A percentile compares a stretch with the other conserved stretches of the same genome.
Evolutionary conservation across 1,284 basidiomycete genomes (phyloP).

Genomic region (Jaminaea rosea): DNA sequence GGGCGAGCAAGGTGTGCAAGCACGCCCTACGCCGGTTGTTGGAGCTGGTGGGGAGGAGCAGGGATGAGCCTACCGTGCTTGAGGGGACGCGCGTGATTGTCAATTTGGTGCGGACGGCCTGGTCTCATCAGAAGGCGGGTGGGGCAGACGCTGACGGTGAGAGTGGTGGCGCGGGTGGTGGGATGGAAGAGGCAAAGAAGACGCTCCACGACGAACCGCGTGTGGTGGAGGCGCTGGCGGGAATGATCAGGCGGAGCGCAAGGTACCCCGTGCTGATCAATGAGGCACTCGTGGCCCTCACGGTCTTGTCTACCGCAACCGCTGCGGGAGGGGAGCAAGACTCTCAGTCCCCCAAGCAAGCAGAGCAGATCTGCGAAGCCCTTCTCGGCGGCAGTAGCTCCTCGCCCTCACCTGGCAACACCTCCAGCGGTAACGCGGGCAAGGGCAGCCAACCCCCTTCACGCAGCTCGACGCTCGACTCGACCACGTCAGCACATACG

Average conservation of each 20-base stretch:
- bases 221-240: slow-evolving; percentile 54
- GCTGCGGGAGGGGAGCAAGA: no score
- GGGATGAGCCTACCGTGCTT: slow-evolving; percentile 71
- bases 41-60: slow-evolving; percentile 65
- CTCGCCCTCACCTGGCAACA: background rate
- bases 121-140: slow-evolving; percentile 11
- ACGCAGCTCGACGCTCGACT: background rate
- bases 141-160: background rate
- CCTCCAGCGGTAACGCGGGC: background rate
- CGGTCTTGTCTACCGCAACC: slow-evolving; percentile 65
- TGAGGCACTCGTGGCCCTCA: slow-evolving; percentile 76
- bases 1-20: slow-evolving; percentile 47
- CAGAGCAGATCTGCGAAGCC: slow-evolving; percentile 39
- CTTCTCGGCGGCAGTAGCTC: background rate
- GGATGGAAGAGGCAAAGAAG: background rate
- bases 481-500: background rate
- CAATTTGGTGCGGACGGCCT: slow-evolving; percentile 56
- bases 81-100: slow-evolving; percentile 81
- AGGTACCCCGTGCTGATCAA: slow-evolving; percentile 78
- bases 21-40: slow-evolving; percentile 54
- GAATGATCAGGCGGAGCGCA: slow-evolving; percentile 65
- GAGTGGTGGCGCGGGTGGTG: background rate
- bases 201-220: slow-evolving; percentile 9
- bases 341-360: slow-evolving; percentile 45
- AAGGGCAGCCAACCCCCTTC: background rate